These are phyloP conservation scores for Boletus sp. DNA, from an alignment of 768 basidiomycete genomes.

Conservation along the genomic window DNA sequence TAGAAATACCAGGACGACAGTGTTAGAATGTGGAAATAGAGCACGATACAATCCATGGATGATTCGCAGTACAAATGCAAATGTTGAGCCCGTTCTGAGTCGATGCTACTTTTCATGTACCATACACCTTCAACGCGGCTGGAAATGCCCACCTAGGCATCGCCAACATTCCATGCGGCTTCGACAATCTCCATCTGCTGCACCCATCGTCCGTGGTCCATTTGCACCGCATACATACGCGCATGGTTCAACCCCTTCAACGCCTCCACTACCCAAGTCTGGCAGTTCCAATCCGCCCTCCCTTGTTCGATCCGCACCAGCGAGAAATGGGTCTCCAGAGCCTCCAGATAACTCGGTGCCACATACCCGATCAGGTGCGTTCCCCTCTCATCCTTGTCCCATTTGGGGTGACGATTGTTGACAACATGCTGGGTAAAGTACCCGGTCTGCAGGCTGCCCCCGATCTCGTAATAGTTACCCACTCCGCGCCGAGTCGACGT, in stretches of 20 bases:
- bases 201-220: conserved; percentile 9
- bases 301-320: conserved; percentile 11
- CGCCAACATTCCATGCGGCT: conserved; percentile 15
- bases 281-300: conserved; percentile 15
- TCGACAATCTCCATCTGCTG: conserved; percentile 17
- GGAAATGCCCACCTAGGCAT: not conserved
- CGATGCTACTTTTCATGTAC: too few relatives aligned
- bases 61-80: not conserved
- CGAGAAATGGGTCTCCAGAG: conserved; percentile 11
- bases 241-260: conserved; percentile 9
- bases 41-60: not conserved
- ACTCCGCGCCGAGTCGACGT: conserved; percentile 16
- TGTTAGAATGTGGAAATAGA: not conserved
- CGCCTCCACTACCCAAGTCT: conserved; percentile 22
- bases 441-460: conserved; percentile 2
- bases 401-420: conserved; percentile 12
- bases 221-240: conserved; percentile 16
- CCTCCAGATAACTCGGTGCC: not conserved
- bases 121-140: too few relatives aligned
- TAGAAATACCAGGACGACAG: not conserved
- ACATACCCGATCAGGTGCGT: conserved; percentile 13
- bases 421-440: conserved; percentile 16
- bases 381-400: conserved; percentile 13
- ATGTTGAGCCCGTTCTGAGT: not conserved
- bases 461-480: conserved; percentile 22